phyloP scores from a whole-genome alignment of 176 grass and related monocot species.

The Oryza officinalis region DNA sequence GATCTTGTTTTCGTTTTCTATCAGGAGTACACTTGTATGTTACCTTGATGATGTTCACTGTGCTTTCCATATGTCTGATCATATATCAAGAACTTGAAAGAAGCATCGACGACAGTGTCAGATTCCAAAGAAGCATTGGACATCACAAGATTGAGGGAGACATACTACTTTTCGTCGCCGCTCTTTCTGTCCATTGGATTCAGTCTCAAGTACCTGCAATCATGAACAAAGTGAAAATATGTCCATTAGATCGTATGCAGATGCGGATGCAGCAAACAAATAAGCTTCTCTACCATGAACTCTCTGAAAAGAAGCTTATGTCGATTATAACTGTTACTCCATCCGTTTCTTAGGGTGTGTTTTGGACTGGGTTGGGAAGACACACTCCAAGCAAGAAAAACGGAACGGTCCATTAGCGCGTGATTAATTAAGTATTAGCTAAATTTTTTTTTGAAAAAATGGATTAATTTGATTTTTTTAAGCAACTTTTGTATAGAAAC shows the following conservation, averaged over 20 bases:
- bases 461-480: too few relatives aligned
- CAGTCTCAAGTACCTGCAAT: slow-evolving; percentile 33
- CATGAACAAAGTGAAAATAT: neutral
- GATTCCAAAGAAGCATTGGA: neutral
- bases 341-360: too few relatives aligned
- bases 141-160: slow-evolving; percentile 31
- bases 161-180: neutral
- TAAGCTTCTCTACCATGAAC: too few relatives aligned
- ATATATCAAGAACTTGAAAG: slow-evolving; percentile 43
- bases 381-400: too few relatives aligned
- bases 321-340: too few relatives aligned
- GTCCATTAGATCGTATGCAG: neutral
- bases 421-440: too few relatives aligned
- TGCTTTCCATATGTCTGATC: slow-evolving; percentile 37
- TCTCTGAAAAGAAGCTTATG: too few relatives aligned
- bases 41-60: slow-evolving; percentile 21
- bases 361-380: too few relatives aligned
- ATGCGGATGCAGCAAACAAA: too few relatives aligned
- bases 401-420: too few relatives aligned
- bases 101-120: slow-evolving; percentile 15
- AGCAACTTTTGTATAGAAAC: too few relatives aligned
- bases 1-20: neutral
- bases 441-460: too few relatives aligned
- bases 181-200: slow-evolving; percentile 38
- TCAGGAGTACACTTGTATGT: neutral